Evolutionary conservation across 305 asterid species (phyloP).

Genomic region (Fraxinus paxiana): DNA sequence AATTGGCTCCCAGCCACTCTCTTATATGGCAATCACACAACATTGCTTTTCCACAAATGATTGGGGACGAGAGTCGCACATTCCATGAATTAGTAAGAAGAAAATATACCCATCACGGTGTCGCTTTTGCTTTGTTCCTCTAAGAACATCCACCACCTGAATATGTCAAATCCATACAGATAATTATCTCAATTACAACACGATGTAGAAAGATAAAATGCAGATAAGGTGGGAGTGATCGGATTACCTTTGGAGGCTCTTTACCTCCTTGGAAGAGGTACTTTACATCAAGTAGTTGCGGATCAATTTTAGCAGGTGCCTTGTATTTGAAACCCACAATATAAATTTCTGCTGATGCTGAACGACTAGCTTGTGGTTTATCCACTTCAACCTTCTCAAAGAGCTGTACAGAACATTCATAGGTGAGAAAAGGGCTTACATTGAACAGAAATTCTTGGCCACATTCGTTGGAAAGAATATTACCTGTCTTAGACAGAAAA

Average conservation of each 20-base stretch:
- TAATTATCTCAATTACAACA: constrained; percentile 16
- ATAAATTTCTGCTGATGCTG: constrained; percentile 91
- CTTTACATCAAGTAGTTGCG: constrained; percentile 80
- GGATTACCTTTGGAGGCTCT: constrained; percentile 75
- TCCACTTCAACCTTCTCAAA: constrained; percentile 96
- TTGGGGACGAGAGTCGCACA: background rate
- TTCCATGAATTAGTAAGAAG: constrained; percentile 8
- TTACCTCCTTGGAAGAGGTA: constrained; percentile 81
- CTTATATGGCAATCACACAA: constrained; percentile 6
- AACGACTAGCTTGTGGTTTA: constrained; percentile 83
- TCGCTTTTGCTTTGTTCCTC: constrained; percentile 73
- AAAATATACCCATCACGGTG: constrained; percentile 82
- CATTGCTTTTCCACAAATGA: background rate
- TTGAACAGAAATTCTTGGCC: background rate
- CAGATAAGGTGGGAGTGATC: background rate
- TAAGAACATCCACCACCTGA: constrained; percentile 77
- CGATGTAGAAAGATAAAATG: background rate
- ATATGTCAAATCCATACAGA: background rate
- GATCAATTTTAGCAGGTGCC: constrained; percentile 96
- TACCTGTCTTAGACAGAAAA: constrained; percentile 90
- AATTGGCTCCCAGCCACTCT: background rate
- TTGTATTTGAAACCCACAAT: constrained; percentile 69
- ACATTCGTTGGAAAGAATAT: background rate
- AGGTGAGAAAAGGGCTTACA: background rate
- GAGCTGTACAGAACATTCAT: constrained; percentile 42